phyloP scores from a whole-genome alignment of 257 asterid species.

The Solanum tarijense region DNA sequence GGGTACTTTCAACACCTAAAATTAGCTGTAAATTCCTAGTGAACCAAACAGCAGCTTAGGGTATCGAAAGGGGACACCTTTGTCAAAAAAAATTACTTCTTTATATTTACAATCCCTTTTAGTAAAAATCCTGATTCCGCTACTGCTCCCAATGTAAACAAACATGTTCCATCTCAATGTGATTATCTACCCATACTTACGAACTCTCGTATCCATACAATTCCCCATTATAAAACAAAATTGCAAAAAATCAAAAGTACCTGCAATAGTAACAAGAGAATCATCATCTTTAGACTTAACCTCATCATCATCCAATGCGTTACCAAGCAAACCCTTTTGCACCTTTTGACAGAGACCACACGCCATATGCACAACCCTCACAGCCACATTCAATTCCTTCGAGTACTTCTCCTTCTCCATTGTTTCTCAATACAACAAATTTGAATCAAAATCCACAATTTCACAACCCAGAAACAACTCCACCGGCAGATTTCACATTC shows the following conservation, averaged over 20 bases:
- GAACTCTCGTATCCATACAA: neutral
- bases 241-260: conserved; percentile 5
- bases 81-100: neutral
- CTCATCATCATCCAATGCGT: conserved; percentile 16
- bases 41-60: neutral
- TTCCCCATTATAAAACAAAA: neutral
- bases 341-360: conserved; percentile 54
- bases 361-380: conserved; percentile 75
- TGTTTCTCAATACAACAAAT: neutral
- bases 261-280: conserved; percentile 81
- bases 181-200: neutral
- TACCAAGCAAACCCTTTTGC: conserved; percentile 36
- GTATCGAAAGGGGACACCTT: neutral
- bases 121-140: neutral
- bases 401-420: conserved; percentile 45
- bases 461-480: neutral
- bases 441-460: neutral
- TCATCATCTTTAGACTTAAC: conserved; percentile 70
- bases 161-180: neutral
- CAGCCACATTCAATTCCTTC: conserved; percentile 65
- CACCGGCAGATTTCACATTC: neutral
- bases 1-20: neutral
- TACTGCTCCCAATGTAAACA: neutral
- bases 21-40: neutral
- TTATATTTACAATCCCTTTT: neutral